Percentiles rank a stretch among this genome's conserved stretches.
These are phyloP conservation scores for Dacryopinax spathularia DNA, from an alignment of 768 basidiomycete species.

Conservation along the genomic window DNA sequence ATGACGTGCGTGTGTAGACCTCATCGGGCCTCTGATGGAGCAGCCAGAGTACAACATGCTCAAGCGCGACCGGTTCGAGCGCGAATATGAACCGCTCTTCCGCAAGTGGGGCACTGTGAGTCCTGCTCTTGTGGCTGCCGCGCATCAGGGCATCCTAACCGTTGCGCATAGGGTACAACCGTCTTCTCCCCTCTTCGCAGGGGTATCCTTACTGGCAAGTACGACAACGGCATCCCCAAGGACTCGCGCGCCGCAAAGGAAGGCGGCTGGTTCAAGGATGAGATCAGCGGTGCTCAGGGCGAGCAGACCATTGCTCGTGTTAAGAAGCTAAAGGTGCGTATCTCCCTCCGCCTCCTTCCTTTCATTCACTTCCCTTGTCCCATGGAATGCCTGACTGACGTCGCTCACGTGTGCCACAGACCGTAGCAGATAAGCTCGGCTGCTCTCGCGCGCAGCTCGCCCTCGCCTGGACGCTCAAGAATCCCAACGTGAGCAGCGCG, in stretches of 20 bases:
- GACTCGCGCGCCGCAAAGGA: conserved; percentile 12
- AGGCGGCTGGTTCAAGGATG: conserved; percentile 10
- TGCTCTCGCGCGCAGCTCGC: conserved; percentile 10
- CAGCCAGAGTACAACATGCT: conserved; percentile 41
- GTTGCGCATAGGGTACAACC: conserved; percentile 37
- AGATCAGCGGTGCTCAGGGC: conserved; percentile 8
- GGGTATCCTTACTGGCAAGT: conserved; percentile 61
- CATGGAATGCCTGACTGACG: too few relatives aligned
- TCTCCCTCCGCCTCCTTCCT: background rate
- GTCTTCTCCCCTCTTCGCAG: conserved; percentile 58
- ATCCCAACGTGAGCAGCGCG: conserved; percentile 8
- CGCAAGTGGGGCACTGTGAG: background rate
- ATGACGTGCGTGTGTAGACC: background rate
- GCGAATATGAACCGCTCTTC: conserved; percentile 45
- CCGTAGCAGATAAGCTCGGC: conserved; percentile 10
- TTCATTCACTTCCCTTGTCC: background rate
- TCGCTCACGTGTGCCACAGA: too few relatives aligned
- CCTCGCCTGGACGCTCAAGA: conserved; percentile 11
- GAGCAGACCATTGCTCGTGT: conserved; percentile 7
- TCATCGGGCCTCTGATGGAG: background rate
- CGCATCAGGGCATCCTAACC: too few relatives aligned
- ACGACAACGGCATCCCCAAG: conserved; percentile 10
- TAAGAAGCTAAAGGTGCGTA: conserved; percentile 4
- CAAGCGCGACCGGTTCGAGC: conserved; percentile 66
- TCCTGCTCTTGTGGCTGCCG: too few relatives aligned